Evolutionary conservation across 371 early-diverging fungal species (phyloP).

Genomic region (Actinomucor elegans): DNA sequence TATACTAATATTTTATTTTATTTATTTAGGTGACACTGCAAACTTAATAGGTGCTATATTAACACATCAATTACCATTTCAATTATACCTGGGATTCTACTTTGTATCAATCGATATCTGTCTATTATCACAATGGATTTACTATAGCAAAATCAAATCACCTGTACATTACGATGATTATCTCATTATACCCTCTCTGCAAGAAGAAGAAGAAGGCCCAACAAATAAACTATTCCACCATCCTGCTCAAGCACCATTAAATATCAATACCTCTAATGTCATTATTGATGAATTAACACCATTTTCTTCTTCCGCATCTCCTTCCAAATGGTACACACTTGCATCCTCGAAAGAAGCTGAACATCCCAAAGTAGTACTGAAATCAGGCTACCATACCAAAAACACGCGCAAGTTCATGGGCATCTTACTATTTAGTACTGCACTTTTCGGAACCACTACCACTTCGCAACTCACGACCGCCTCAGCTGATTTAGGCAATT

Average conservation of each 20-base stretch:
- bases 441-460: neutral
- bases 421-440: slow-evolving; percentile 5
- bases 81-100: slow-evolving; percentile 54
- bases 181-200: slow-evolving; percentile 20
- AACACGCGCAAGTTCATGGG: slow-evolving; percentile 9
- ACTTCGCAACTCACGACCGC: neutral
- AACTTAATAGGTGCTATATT: slow-evolving; percentile 71
- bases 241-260: slow-evolving; percentile 36
- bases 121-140: slow-evolving; percentile 38
- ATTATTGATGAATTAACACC: slow-evolving; percentile 31
- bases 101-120: slow-evolving; percentile 47
- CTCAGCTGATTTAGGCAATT: neutral
- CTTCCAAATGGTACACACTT: slow-evolving; percentile 49
- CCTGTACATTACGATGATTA: slow-evolving; percentile 9
- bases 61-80: slow-evolving; percentile 76
- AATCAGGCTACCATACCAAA: neutral
- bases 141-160: slow-evolving; percentile 29
- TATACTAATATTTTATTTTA: neutral
- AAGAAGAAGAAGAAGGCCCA: neutral
- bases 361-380: neutral
- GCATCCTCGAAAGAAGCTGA: slow-evolving; percentile 9
- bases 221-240: slow-evolving; percentile 31
- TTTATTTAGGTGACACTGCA: slow-evolving; percentile 58
- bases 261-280: slow-evolving; percentile 17
- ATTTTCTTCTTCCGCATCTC: slow-evolving; percentile 47